phyloP scores from a whole-genome alignment of 257 asterid genomes.

The Knoxia roxburghii region DNA sequence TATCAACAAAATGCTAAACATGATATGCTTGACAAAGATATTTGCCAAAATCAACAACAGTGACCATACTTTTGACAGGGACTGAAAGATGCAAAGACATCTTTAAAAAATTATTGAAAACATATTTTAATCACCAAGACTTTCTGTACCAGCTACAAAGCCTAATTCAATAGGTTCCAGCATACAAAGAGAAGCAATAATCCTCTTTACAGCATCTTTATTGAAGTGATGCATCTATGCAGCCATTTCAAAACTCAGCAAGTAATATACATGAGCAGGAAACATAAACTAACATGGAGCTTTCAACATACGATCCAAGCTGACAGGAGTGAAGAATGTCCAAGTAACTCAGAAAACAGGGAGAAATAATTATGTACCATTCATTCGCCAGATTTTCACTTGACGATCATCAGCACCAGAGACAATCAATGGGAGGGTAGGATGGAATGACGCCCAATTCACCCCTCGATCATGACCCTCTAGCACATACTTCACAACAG shows the following conservation, averaged over 20 bases:
- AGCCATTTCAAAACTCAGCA: not conserved
- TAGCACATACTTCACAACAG: constrained; percentile 94
- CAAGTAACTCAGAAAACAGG: constrained; percentile 1
- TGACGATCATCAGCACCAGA: constrained; percentile 99
- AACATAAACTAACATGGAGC: no score
- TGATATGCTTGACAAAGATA: not conserved
- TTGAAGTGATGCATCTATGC: not conserved
- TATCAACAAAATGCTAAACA: not conserved
- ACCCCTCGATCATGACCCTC: constrained; percentile 99
- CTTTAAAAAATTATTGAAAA: not conserved
- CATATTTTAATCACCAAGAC: not conserved
- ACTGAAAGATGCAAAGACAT: not conserved
- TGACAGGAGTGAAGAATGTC: not conserved
- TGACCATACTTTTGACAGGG: not conserved
- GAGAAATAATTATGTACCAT: constrained; percentile 42
- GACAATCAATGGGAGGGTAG: constrained; percentile 93
- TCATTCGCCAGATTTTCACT: constrained; percentile 98
- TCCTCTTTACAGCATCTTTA: not conserved
- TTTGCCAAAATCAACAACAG: not conserved
- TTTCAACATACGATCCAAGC: not conserved
- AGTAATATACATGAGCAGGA: not conserved
- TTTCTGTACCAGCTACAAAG: not conserved
- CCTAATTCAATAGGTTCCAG: not conserved
- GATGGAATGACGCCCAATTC: constrained; percentile 98
- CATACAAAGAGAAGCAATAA: not conserved